A percentile compares a stretch with the other conserved stretches of the same genome.
phyloP scores from a whole-genome alignment of 306 rosid genomes.

The Potentilla sterilis region DNA sequence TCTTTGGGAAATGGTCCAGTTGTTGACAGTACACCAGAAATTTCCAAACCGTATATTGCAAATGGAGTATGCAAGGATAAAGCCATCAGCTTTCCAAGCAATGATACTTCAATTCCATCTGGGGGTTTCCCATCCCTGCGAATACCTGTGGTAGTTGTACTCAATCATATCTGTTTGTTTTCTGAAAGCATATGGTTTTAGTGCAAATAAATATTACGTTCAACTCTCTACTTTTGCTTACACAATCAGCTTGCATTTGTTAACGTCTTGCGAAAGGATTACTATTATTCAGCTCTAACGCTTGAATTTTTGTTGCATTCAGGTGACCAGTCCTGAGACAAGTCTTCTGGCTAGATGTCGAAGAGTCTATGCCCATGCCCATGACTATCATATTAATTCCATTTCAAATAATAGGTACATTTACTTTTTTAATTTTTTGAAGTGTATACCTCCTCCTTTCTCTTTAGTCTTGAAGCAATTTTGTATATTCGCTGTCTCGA shows the following conservation, averaged over 20 bases:
- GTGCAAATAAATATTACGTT: conserved; percentile 10
- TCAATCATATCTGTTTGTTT: conserved; percentile 10
- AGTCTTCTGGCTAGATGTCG: conserved; percentile 91
- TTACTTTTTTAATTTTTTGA: background rate
- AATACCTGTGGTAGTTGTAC: conserved; percentile 59
- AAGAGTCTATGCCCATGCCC: conserved; percentile 97
- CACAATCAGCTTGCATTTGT: background rate
- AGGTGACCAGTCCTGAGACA: conserved; percentile 83
- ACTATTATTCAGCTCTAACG: conserved; percentile 14
- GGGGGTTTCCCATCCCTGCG: conserved; percentile 41
- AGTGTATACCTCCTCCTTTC: background rate
- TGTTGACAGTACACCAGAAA: conserved; percentile 34
- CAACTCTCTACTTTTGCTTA: background rate
- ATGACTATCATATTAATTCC: conserved; percentile 97
- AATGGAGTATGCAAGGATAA: conserved; percentile 55
- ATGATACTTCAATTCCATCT: conserved; percentile 35
- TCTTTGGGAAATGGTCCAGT: conserved; percentile 43
- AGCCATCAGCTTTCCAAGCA: conserved; percentile 24
- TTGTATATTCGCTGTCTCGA: background rate
- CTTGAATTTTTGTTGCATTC: conserved; percentile 15
- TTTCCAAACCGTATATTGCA: conserved; percentile 37
- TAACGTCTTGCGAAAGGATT: background rate
- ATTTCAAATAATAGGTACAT: conserved; percentile 94
- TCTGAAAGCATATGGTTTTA: conserved; percentile 15
- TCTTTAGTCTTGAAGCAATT: background rate